Conservation (phyloP, 225 moss, liverwort and hornwort genomes). For the Sphagnum tenellum region DNA sequence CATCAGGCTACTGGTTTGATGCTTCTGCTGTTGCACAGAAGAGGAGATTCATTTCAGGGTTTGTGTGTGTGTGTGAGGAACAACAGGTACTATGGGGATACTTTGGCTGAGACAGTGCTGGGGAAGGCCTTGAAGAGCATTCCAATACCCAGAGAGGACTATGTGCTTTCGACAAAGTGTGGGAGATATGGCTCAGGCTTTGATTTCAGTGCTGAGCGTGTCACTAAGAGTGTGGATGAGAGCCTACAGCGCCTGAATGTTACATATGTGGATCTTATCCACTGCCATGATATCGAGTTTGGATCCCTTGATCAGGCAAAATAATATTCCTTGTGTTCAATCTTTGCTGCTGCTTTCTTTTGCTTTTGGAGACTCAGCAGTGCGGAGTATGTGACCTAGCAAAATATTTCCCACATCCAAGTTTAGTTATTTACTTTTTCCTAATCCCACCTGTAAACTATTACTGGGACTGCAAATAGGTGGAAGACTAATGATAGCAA, state of each 20-base stretch:
- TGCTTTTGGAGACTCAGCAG: no score
- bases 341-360: no score
- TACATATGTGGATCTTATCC: constrained; percentile 74
- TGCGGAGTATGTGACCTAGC: no score
- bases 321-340: neutral
- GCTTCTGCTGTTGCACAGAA: no score
- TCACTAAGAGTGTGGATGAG: constrained; percentile 78
- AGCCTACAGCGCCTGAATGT: constrained; percentile 76
- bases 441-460: no score
- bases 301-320: constrained; percentile 60
- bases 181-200: constrained; percentile 71
- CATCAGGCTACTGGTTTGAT: neutral
- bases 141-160: constrained; percentile 57
- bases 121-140: constrained; percentile 74
- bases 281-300: constrained; percentile 92
- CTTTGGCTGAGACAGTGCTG: constrained; percentile 60
- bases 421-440: no score
- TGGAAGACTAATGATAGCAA: no score
- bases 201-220: constrained; percentile 88
- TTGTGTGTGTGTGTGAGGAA: neutral
- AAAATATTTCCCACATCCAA: no score
- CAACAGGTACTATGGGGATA: constrained; percentile 69
- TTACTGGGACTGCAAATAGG: no score
- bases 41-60: no score
- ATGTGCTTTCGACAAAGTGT: constrained; percentile 78